Conservation (phyloP, 306 rosid species). For the Boehmeria nivea region DNA sequence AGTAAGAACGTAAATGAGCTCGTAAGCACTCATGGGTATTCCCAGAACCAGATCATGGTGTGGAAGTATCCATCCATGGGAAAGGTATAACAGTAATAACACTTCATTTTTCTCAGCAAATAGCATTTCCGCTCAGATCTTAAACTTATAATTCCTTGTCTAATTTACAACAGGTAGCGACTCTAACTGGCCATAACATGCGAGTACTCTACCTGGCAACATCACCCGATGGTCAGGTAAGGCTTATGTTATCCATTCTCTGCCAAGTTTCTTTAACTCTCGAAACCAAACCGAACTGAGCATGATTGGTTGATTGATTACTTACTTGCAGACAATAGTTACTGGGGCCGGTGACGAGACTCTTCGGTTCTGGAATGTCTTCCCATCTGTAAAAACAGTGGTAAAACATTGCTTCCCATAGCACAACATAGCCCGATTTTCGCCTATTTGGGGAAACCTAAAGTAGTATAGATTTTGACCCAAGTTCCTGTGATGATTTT, state of each 20-base stretch:
- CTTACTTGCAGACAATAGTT: slow-evolving; percentile 82
- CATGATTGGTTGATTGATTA: neutral
- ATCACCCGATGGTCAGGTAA: slow-evolving; percentile 99
- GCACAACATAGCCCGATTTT: too few relatives aligned
- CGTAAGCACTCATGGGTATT: slow-evolving; percentile 96
- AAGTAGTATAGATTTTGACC: too few relatives aligned
- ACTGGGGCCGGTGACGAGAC: slow-evolving; percentile 99
- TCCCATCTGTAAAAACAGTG: slow-evolving; percentile 81
- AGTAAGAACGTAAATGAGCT: slow-evolving; percentile 94
- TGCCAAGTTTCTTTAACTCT: neutral
- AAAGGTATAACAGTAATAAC: slow-evolving; percentile 41
- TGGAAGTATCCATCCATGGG: slow-evolving; percentile 95
- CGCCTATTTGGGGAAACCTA: too few relatives aligned
- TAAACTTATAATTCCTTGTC: neutral
- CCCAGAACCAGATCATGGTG: slow-evolving; percentile 97
- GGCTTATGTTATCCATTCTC: neutral
- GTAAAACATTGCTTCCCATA: too few relatives aligned
- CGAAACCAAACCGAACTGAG: too few relatives aligned
- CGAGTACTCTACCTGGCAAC: slow-evolving; percentile 92
- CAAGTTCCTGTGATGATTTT: neutral
- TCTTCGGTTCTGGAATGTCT: slow-evolving; percentile 83
- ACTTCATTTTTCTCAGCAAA: neutral
- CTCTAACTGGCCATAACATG: slow-evolving; percentile 95
- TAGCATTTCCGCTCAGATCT: neutral
- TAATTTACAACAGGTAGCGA: slow-evolving; percentile 63